Conservation (phyloP, 176 grass and related monocot species). For the Oryza longistaminata region DNA sequence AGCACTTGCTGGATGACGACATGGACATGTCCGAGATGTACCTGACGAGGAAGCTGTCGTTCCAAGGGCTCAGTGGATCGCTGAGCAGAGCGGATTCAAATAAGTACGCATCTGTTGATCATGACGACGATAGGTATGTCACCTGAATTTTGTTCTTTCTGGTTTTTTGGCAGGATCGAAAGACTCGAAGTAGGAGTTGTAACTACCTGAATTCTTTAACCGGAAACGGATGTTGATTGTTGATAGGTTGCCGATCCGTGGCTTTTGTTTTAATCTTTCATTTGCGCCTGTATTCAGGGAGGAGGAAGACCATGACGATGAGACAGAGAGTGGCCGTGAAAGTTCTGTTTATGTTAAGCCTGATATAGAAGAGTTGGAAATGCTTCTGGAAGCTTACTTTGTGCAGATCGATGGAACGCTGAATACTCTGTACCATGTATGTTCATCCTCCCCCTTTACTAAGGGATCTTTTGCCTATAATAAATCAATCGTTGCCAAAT, state of each 20-base stretch:
- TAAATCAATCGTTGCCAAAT: too few species aligned
- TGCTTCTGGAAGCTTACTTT: constrained; percentile 70
- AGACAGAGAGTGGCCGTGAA: constrained; percentile 13
- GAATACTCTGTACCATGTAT: constrained; percentile 57
- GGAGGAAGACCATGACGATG: constrained; percentile 25
- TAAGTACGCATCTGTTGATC: constrained; percentile 6
- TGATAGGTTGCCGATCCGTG: neutral
- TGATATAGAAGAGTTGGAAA: constrained; percentile 60
- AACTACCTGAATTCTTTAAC: neutral
- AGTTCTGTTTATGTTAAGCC: constrained; percentile 50
- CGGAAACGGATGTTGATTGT: neutral
- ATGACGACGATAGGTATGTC: constrained; percentile 35
- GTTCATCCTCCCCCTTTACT: neutral
- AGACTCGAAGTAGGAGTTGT: neutral
- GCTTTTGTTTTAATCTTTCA: neutral
- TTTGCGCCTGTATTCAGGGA: constrained; percentile 25
- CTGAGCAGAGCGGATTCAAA: constrained; percentile 33
- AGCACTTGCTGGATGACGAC: constrained; percentile 67
- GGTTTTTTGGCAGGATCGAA: constrained; percentile 1
- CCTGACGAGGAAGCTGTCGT: constrained; percentile 54
- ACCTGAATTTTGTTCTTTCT: neutral
- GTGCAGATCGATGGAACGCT: constrained; percentile 64
- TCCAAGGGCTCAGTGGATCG: constrained; percentile 37
- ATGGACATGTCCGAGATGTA: constrained; percentile 64
- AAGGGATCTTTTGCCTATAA: too few species aligned